These are phyloP conservation scores for Ajuga reptans DNA, from an alignment of 305 asterid species.

Conservation along the genomic window DNA sequence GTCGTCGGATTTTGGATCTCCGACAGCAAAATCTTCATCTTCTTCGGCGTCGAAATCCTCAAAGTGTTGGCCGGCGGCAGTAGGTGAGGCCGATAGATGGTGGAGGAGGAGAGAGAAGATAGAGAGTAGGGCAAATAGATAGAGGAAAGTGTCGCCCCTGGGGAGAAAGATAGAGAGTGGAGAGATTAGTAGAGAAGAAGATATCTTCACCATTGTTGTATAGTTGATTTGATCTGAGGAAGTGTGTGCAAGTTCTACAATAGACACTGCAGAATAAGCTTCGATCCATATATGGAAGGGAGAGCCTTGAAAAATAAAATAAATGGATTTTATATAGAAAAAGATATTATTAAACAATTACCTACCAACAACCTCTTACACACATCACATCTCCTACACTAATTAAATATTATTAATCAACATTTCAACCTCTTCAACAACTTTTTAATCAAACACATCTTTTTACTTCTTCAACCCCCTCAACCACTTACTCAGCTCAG, in stretches of 20 bases:
- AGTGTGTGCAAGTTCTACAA: background rate
- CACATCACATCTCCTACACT: too few relatives aligned
- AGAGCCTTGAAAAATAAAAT: too few relatives aligned
- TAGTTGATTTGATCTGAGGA: slow-evolving; percentile 11
- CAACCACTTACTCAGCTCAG: too few relatives aligned
- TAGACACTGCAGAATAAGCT: background rate
- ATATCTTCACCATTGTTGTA: slow-evolving; percentile 49
- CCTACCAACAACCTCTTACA: too few relatives aligned
- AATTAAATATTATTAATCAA: too few relatives aligned
- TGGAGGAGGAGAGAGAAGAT: slow-evolving; percentile 62
- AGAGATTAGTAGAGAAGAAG: slow-evolving; percentile 33
- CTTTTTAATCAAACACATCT: too few relatives aligned
- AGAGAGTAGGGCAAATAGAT: slow-evolving; percentile 49
- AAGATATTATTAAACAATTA: too few relatives aligned
- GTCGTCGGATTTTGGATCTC: slow-evolving; percentile 41
- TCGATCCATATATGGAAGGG: background rate
- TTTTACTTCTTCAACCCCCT: too few relatives aligned
- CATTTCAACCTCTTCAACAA: too few relatives aligned
- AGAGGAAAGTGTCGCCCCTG: slow-evolving; percentile 53
- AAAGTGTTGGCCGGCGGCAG: slow-evolving; percentile 54
- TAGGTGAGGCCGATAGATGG: slow-evolving; percentile 46
- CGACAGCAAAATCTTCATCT: slow-evolving; percentile 38
- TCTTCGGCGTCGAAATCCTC: slow-evolving; percentile 99
- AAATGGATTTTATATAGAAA: too few relatives aligned
- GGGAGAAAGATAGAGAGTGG: slow-evolving; percentile 56